phyloP scores from a whole-genome alignment of 1,284 basidiomycete genomes.

The Sphaerobolus stellatus region DNA sequence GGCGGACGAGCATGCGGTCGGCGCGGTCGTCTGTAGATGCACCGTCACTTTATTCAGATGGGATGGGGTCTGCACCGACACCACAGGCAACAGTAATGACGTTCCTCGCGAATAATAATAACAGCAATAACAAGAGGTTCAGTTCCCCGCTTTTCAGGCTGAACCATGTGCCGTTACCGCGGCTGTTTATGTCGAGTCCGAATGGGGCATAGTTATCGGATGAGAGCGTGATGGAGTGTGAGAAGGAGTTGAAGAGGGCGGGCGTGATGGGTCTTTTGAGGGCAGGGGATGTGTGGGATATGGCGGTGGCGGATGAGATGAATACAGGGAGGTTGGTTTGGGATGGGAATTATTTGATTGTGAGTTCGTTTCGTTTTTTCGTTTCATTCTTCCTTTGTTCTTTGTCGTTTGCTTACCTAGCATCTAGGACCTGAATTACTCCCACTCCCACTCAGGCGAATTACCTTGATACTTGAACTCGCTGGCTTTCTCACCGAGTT shows the following conservation, averaged over 20 bases:
- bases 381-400: slow-evolving; percentile 6
- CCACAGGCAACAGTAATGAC: slow-evolving; percentile 13
- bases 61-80: too few species aligned
- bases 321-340: slow-evolving; percentile 76
- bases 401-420: slow-evolving; percentile 1
- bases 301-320: slow-evolving; percentile 77
- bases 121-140: slow-evolving; percentile 37
- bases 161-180: slow-evolving; percentile 67
- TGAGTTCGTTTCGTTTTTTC: slow-evolving; percentile 36
- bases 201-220: slow-evolving; percentile 82
- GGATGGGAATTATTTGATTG: slow-evolving; percentile 81
- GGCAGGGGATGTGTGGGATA: slow-evolving; percentile 79
- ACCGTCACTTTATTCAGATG: too few species aligned
- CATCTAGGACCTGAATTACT: slow-evolving; percentile 78
- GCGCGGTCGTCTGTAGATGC: too few species aligned
- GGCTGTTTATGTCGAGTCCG: slow-evolving; percentile 77
- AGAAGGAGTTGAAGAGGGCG: slow-evolving; percentile 69
- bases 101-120: slow-evolving; percentile 3
- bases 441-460: slow-evolving; percentile 70
- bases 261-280: slow-evolving; percentile 58
- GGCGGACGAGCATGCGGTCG: too few species aligned
- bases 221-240: slow-evolving; percentile 72
- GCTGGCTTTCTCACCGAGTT: slow-evolving; percentile 75
- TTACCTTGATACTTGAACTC: slow-evolving; percentile 73
- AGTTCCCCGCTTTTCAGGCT: slow-evolving; percentile 65